These are phyloP conservation scores for Phytophthora chlamydospora DNA, from an alignment of 352 stramenopile genomes.

Conservation along the genomic window DNA sequence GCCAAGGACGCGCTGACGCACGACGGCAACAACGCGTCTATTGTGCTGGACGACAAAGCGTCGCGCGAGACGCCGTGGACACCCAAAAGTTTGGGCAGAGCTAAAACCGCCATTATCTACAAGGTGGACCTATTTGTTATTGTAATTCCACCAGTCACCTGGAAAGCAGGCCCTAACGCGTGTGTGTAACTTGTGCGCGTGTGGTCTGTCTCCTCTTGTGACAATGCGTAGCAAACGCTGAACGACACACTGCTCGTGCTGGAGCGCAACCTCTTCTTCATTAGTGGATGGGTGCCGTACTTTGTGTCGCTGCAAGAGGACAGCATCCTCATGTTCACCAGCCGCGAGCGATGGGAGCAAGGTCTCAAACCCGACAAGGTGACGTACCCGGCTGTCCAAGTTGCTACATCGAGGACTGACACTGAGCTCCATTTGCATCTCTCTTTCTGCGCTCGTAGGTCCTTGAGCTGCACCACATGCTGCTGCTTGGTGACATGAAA, in stretches of 20 bases:
- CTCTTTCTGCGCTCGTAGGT: conserved; percentile 40
- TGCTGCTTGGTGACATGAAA: conserved; percentile 86
- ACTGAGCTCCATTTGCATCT: not conserved
- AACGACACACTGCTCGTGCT: conserved; percentile 85
- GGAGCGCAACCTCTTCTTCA: conserved; percentile 88
- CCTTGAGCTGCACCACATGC: conserved; percentile 70
- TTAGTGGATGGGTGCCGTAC: conserved; percentile 76
- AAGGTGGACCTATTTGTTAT: conserved; percentile 46
- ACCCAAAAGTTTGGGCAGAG: conserved; percentile 81
- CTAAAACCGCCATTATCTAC: conserved; percentile 89
- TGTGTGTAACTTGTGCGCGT: conserved; percentile 1
- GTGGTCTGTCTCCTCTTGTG: conserved; percentile 7
- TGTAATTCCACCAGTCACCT: not conserved
- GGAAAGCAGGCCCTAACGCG: not conserved
- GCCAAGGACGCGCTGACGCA: conserved; percentile 53
- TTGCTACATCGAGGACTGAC: not conserved
- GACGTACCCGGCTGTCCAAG: not conserved
- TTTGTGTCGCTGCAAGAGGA: conserved; percentile 88
- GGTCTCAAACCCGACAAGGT: conserved; percentile 83
- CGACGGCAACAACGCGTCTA: conserved; percentile 84
- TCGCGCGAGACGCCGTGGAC: conserved; percentile 74
- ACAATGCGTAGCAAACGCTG: conserved; percentile 74
- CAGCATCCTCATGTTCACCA: conserved; percentile 78
- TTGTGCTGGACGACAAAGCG: conserved; percentile 59
- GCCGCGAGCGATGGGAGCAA: conserved; percentile 85